Evolutionary conservation across 1,284 basidiomycete species (phyloP).

Genomic region (Pisolithus thermaeus): DNA sequence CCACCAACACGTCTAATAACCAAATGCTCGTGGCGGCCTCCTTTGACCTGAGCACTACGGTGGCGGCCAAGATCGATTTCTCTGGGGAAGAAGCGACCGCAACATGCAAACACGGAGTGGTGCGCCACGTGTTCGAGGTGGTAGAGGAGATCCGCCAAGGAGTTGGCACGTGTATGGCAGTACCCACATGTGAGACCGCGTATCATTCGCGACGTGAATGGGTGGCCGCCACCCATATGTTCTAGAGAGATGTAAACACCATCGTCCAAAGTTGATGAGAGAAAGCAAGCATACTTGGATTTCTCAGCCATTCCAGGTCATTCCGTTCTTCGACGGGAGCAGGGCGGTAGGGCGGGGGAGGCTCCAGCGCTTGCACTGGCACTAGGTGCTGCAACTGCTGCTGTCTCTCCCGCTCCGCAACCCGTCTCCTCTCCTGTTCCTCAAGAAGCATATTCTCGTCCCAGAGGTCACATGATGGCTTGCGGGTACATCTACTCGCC

Average conservation of each 20-base stretch:
- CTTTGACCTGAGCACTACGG: constrained; percentile 9
- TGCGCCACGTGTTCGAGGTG: constrained; percentile 29
- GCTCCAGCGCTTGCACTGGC: not conserved
- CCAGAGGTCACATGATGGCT: constrained; percentile 35
- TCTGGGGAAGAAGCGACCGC: constrained; percentile 36
- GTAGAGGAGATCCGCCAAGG: constrained; percentile 32
- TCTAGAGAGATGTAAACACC: constrained; percentile 12
- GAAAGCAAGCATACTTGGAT: constrained; percentile 22
- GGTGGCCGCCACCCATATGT: constrained; percentile 27
- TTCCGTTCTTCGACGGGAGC: not conserved
- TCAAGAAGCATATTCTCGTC: constrained; percentile 37
- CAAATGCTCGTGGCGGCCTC: constrained; percentile 12
- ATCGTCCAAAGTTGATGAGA: not conserved
- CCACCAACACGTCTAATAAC: not conserved
- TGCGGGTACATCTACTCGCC: constrained; percentile 25
- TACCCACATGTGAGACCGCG: constrained; percentile 32
- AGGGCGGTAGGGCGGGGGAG: constrained; percentile 1
- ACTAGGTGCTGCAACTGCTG: not conserved
- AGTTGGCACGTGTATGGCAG: constrained; percentile 29
- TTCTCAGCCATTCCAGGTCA: constrained; percentile 29
- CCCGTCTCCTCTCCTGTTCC: constrained; percentile 27
- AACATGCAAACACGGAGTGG: constrained; percentile 36
- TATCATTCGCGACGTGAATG: constrained; percentile 34
- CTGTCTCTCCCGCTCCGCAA: constrained; percentile 8
- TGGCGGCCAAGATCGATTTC: constrained; percentile 32